phyloP scores from a whole-genome alignment of 768 basidiomycete genomes.

The Coprinopsis sp. region DNA sequence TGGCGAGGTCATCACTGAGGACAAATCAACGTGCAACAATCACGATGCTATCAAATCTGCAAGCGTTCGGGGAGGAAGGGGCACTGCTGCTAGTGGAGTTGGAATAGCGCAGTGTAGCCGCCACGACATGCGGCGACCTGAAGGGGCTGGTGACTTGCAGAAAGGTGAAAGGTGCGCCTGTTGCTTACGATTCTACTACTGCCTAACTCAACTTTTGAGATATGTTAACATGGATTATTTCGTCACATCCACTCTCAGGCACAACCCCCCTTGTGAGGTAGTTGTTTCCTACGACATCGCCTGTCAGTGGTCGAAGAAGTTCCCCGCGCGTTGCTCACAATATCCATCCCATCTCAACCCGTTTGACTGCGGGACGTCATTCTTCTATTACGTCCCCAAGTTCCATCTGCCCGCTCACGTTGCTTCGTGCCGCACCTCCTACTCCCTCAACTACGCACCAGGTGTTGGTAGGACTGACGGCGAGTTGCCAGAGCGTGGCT shows the following conservation, averaged over 20 bases:
- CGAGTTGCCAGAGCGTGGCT: conserved; percentile 29
- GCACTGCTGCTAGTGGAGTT: conserved; percentile 23
- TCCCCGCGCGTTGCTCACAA: background rate
- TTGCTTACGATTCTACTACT: background rate
- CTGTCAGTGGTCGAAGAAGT: conserved; percentile 18
- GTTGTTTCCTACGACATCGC: conserved; percentile 28
- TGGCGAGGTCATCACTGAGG: too few species aligned
- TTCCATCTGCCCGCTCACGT: conserved; percentile 26
- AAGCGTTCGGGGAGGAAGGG: conserved; percentile 15
- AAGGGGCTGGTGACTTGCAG: conserved; percentile 27
- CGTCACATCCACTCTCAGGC: conserved; percentile 11
- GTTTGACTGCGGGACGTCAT: background rate
- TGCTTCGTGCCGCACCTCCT: conserved; percentile 16
- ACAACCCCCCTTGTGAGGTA: conserved; percentile 5
- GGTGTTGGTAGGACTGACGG: conserved; percentile 30
- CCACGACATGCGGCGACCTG: conserved; percentile 26
- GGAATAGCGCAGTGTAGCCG: conserved; percentile 25
- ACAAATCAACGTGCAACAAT: conserved; percentile 18
- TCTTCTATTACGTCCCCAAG: conserved; percentile 16
- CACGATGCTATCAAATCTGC: conserved; percentile 21
- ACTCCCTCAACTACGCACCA: conserved; percentile 19
- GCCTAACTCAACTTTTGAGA: conserved; percentile 8
- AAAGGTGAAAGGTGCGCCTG: conserved; percentile 27
- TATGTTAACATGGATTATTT: conserved; percentile 30
- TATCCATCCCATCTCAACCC: conserved; percentile 3